A percentile compares a stretch with the other conserved stretches of the same genome.
phyloP scores from a whole-genome alignment of 2,329 filamentous ascomycete genomes.

The Stachybotrys elegans region DNA sequence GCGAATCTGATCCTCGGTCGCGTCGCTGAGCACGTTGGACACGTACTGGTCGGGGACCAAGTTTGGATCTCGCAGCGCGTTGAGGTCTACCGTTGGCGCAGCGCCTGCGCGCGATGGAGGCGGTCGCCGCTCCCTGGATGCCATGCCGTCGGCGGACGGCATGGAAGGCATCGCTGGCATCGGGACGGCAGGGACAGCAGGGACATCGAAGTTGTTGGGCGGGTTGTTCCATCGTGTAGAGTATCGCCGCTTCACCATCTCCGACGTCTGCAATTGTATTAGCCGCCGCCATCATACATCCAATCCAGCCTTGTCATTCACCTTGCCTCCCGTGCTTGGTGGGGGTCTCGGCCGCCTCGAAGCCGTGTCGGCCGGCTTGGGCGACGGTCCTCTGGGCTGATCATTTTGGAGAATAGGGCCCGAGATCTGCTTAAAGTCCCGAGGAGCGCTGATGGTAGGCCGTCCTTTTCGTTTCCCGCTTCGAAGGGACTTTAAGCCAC shows the following conservation, averaged over 20 bases:
- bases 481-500: slow-evolving; percentile 57
- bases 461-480: slow-evolving; percentile 56
- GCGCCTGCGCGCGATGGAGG: slow-evolving; percentile 49
- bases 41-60: slow-evolving; percentile 77
- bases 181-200: slow-evolving; percentile 65
- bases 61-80: slow-evolving; percentile 73
- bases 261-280: slow-evolving; percentile 51
- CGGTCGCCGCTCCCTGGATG: slow-evolving; percentile 44
- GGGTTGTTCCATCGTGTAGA: slow-evolving; percentile 85
- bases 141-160: slow-evolving; percentile 56
- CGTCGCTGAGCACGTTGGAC: slow-evolving; percentile 69
- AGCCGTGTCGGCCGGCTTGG: slow-evolving; percentile 16
- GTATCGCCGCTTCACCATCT: slow-evolving; percentile 91
- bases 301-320: slow-evolving; percentile 20
- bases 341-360: slow-evolving; percentile 40
- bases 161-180: slow-evolving; percentile 64
- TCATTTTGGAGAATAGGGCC: slow-evolving; percentile 52
- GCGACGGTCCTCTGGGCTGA: slow-evolving; percentile 20
- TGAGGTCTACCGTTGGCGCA: slow-evolving; percentile 67
- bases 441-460: slow-evolving; percentile 57
- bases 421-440: slow-evolving; percentile 61
- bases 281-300: slow-evolving; percentile 15
- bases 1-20: slow-evolving; percentile 80
- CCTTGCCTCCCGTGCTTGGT: slow-evolving; percentile 52
- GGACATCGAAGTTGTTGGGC: slow-evolving; percentile 63